Conservation (phyloP, 2,329 filamentous ascomycete genomes). For the Venturia aucupariae region DNA sequence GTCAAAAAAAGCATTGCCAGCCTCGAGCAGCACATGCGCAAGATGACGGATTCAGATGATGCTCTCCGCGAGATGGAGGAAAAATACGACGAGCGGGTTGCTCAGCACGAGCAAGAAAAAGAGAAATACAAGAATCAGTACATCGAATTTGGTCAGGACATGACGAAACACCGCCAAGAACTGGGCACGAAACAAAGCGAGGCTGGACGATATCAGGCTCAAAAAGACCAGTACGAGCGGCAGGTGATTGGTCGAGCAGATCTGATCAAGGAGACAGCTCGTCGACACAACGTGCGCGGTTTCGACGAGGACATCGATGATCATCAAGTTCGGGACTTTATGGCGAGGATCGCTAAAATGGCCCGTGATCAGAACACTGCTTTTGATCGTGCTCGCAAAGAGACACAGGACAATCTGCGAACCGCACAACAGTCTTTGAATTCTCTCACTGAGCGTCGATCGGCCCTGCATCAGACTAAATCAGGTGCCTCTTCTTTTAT, state of each 20-base stretch:
- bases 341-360: conserved; percentile 65
- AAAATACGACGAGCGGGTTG: conserved; percentile 68
- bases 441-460: conserved; percentile 64
- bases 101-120: conserved; percentile 54
- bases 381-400: conserved; percentile 63
- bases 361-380: conserved; percentile 69
- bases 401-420: conserved; percentile 65
- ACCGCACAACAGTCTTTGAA: conserved; percentile 64
- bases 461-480: conserved; percentile 64
- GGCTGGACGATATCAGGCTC: conserved; percentile 70
- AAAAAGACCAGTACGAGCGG: conserved; percentile 78
- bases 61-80: conserved; percentile 62
- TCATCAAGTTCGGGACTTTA: conserved; percentile 63
- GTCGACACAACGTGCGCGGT: conserved; percentile 69
- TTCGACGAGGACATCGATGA: conserved; percentile 69
- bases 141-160: conserved; percentile 47
- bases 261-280: conserved; percentile 70
- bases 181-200: conserved; percentile 46
- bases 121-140: conserved; percentile 57
- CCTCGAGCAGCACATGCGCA: conserved; percentile 62
- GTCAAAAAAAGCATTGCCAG: conserved; percentile 62
- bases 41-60: conserved; percentile 69
- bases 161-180: conserved; percentile 35
- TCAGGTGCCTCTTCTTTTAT: conserved; percentile 66
- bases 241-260: conserved; percentile 62